Conservation (phyloP, 2,329 filamentous ascomycete species). For the Talaromyces pinophilus region DNA sequence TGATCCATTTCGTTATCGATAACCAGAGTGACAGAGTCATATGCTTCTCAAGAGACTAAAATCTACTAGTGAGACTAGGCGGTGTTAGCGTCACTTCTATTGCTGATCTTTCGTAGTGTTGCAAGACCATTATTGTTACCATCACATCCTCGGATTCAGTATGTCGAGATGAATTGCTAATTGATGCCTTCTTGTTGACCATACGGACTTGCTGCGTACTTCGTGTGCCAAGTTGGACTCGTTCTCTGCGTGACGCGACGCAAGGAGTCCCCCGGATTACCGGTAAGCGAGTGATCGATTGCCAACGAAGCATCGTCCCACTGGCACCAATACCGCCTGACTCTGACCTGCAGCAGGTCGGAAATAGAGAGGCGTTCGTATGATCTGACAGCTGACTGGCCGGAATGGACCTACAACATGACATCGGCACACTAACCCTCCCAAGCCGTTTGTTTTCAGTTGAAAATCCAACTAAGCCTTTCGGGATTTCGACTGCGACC, state of each 20-base stretch:
- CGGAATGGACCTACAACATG: background rate
- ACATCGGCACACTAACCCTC: background rate
- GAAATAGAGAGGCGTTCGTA: conserved; percentile 1
- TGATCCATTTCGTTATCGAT: conserved; percentile 6
- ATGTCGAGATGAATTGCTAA: background rate
- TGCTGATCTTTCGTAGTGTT: background rate
- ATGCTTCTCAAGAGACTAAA: background rate
- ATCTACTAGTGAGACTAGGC: conserved; percentile 3
- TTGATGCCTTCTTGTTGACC: background rate
- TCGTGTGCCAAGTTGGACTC: background rate
- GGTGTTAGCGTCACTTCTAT: background rate
- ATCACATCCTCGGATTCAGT: background rate
- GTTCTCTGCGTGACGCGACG: conserved; percentile 18
- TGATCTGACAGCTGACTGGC: conserved; percentile 1
- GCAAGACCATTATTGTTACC: background rate
- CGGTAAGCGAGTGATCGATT: conserved; percentile 29
- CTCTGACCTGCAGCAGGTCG: conserved; percentile 12
- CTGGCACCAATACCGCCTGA: conserved; percentile 9
- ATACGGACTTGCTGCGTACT: background rate
- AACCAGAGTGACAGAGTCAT: background rate
- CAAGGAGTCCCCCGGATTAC: conserved; percentile 22
- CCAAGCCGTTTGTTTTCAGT: background rate
- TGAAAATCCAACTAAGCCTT: background rate
- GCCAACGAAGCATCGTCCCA: conserved; percentile 30
- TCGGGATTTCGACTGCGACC: conserved; percentile 10